These are phyloP conservation scores for Dipodascopsis tothii DNA, from an alignment of 805 yeast genomes.

Conservation along the genomic window DNA sequence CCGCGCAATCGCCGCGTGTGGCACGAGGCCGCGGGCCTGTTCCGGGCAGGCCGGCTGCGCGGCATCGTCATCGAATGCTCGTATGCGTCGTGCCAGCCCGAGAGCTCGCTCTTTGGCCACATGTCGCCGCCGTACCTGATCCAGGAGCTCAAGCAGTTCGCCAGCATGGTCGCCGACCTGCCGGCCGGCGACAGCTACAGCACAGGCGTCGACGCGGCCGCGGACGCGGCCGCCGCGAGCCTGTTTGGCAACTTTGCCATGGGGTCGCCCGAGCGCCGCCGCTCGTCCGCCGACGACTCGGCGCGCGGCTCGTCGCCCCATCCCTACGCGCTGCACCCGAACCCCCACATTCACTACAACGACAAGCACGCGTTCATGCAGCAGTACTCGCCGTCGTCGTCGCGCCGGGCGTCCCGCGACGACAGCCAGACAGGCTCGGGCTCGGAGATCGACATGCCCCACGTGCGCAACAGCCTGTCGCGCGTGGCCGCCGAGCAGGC, in stretches of 20 bases:
- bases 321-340: conserved; percentile 11
- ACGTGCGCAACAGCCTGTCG: not conserved
- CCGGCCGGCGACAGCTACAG: conserved; percentile 4
- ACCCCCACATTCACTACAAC: conserved; percentile 17
- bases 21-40: conserved; percentile 45
- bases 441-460: not conserved
- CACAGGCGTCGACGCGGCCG: conserved; percentile 2
- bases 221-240: not conserved
- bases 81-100: conserved; percentile 39
- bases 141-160: conserved; percentile 43
- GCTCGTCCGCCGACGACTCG: not conserved
- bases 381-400: conserved; percentile 19
- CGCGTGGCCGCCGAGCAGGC: not conserved
- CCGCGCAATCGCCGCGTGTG: conserved; percentile 44
- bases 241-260: not conserved
- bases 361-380: conserved; percentile 15
- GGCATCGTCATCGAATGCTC: conserved; percentile 77
- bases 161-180: conserved; percentile 28
- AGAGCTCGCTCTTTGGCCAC: conserved; percentile 66
- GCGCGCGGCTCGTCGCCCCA: not conserved
- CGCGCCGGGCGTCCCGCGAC: conserved; percentile 14
- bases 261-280: not conserved
- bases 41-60: conserved; percentile 37
- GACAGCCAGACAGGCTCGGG: conserved; percentile 5
- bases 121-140: conserved; percentile 60